Base-by-base conservation (phyloP, 2,329 filamentous ascomycete genomes). In the Nothophaeocryptopus gaeumannii region DNA sequence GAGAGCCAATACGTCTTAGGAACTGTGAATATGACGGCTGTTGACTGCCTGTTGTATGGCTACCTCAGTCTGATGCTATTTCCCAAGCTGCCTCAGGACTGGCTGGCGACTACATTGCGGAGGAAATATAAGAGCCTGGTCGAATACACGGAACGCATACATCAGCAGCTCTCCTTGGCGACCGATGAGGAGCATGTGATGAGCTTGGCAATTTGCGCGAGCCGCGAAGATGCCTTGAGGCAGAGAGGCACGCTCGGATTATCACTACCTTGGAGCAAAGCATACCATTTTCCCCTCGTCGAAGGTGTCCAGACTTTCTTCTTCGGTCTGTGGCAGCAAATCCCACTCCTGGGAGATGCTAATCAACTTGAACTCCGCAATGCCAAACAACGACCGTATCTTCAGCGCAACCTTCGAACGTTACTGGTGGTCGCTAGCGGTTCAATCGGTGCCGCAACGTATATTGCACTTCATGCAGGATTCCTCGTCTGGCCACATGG, bases 31-130 rank as follows among this genome's bases (percentile, higher is more conserved):
- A 76, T 81, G 0, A 82, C 81, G 2, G 82, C 79, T 47, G 70
- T 95, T 16, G 91, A 96, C 68, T 96, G 88, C 65, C 68, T 96
- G 39, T 84, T 83, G 0, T 81, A 89, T 61, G 93, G 85, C 9
- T 95, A 95, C 66, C 73, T 97, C 32, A 78, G 82, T 2, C 72
- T 96, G 42, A 86, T 93, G 74, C 74, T 86, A 1, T 75, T 79
- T 16, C 79, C 84, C 1, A 69, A 78, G 8, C 65, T 87, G 15
- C 81, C 83, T 12, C 79, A 83, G 47, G 68, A 78, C 13, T 88
- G 83, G 83, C 69, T 87, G 5, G 72, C 74, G 50, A 77, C 81
- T 43, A 76, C 77, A 1, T 74, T 88, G 63, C 67, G 71, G 47
- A 68, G 67, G 15, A 79, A 81, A 50, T 74, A 71, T 53, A 66